Base-by-base conservation (phyloP, 169 alveolate species). In the Neospora caninum region DNA sequence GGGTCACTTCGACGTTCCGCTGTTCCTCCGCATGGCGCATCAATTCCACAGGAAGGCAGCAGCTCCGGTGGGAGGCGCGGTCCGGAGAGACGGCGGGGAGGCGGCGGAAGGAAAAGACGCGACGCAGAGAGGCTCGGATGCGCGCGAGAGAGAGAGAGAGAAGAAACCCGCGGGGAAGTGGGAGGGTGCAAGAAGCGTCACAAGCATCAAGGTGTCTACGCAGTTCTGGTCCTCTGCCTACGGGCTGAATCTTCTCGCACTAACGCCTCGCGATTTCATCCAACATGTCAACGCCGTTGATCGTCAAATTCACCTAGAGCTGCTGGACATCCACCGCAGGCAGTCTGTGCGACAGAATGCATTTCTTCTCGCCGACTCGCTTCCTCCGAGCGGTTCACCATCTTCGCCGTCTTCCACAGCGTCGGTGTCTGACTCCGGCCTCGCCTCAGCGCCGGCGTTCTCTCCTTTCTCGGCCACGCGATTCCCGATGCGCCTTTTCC, bases 1-100 rank as follows among this genome's bases (percentile, higher is more conserved):
- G 89, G 89, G 89, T 0, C 89, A 82, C 70, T 82, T 82, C 67
- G 89, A 82, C 39, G 89, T 82, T 20, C 89, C 89, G 6, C 67
- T 82, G 9, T 82, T 39, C 38, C 89, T 82, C 38, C 67, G n/a
- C 22, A 25, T 82, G 89, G 89, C 41, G 27, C n/a, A 45, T 31
- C 89, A 39, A 20, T 82, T 39, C 67, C 54, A 45, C 49, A 38
- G 29, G 43, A 73, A n/a, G 34, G 34, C 10, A 9, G 45, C 16
- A 4, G 80, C 80, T 4, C 64, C 64, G 78, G 39, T 22, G 4
- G 45, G 84, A 18, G 45, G 49, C 45, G 29, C 31, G 43, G 41
- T 34, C 43, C 49, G 0, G 45, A 27, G 45, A 0, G 45, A 73
- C 45, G 43, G 36, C 0, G 80, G 84, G 27, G 49, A 38, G 84